Conservation (phyloP, 1,284 basidiomycete species). For the Microbotryum silenes-acaulis region DNA sequence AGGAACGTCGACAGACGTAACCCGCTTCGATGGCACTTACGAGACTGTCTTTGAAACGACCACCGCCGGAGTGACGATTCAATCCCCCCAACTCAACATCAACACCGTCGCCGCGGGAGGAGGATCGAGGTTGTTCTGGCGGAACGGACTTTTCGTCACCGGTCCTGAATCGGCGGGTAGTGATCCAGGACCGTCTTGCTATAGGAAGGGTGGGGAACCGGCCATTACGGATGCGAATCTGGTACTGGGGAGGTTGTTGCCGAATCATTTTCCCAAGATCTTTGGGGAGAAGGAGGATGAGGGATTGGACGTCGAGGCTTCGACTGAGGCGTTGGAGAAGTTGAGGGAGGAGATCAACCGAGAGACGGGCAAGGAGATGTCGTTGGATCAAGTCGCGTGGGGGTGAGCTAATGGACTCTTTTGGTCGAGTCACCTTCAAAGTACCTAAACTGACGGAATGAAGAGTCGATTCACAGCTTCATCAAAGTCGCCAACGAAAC, state of each 20-base stretch:
- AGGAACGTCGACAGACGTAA: constrained; percentile 85
- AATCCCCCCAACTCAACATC: constrained; percentile 59
- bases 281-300: constrained; percentile 80
- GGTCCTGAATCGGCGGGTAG: constrained; percentile 54
- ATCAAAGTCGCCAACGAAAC: constrained; percentile 60
- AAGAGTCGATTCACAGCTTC: constrained; percentile 44
- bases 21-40: constrained; percentile 73
- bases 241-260: constrained; percentile 70
- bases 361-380: constrained; percentile 43
- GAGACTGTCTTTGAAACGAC: constrained; percentile 86
- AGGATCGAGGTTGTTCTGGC: constrained; percentile 70
- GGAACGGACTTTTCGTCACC: constrained; percentile 52
- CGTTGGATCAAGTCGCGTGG: constrained; percentile 79
- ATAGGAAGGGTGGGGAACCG: constrained; percentile 71
- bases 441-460: no score
- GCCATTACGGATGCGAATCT: constrained; percentile 83
- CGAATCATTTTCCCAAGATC: constrained; percentile 56
- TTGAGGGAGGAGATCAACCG: constrained; percentile 60
- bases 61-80: constrained; percentile 80
- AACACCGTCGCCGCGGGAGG: constrained; percentile 79
- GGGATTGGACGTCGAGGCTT: constrained; percentile 64
- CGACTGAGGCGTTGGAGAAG: constrained; percentile 55
- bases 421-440: no score
- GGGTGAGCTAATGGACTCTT: constrained; percentile 49
- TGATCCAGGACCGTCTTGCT: constrained; percentile 57